Evolutionary conservation across 2,329 filamentous ascomycete species (phyloP).

Genomic region (Fusarium pseudograminearum): DNA sequence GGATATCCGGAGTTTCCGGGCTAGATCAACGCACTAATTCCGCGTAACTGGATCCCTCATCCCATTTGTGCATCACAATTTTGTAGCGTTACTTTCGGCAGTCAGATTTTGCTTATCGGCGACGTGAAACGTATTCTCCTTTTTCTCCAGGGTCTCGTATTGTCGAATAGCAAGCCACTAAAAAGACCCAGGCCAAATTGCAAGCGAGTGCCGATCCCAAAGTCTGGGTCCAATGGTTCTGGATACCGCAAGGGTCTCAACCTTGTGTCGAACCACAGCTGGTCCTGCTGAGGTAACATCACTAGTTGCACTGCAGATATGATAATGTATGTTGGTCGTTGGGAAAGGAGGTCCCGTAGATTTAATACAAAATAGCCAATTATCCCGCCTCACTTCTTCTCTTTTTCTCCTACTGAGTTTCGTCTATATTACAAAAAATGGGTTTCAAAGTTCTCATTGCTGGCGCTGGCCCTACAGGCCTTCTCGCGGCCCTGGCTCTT

Average conservation of each 20-base stretch:
- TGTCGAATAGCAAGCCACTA: neutral
- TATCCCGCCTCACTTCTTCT: neutral
- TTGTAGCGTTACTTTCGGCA: conserved; percentile 19
- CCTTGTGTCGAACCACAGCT: neutral
- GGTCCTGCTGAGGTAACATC: neutral
- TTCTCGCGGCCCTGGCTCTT: conserved; percentile 15
- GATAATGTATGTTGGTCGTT: too few relatives aligned
- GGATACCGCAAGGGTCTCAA: neutral
- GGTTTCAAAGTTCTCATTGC: conserved; percentile 27
- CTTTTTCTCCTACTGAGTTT: neutral
- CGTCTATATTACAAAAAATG: neutral
- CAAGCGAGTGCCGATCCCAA: conserved; percentile 25
- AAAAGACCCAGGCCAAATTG: neutral
- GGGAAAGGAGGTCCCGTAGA: neutral
- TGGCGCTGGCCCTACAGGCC: conserved; percentile 22
- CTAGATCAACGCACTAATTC: neutral
- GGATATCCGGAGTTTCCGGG: neutral
- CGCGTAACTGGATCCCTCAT: neutral
- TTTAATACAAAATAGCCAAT: neutral
- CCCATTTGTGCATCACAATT: conserved; percentile 15
- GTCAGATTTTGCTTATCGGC: neutral
- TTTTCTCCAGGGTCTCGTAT: neutral
- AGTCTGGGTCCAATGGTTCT: conserved; percentile 16
- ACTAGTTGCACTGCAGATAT: neutral
- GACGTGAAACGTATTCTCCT: neutral